Evolutionary conservation across 352 stramenopile species (phyloP), one percentile per base, ranked within the genome.

Genomic region (Aphanomyces euteiches): DNA sequence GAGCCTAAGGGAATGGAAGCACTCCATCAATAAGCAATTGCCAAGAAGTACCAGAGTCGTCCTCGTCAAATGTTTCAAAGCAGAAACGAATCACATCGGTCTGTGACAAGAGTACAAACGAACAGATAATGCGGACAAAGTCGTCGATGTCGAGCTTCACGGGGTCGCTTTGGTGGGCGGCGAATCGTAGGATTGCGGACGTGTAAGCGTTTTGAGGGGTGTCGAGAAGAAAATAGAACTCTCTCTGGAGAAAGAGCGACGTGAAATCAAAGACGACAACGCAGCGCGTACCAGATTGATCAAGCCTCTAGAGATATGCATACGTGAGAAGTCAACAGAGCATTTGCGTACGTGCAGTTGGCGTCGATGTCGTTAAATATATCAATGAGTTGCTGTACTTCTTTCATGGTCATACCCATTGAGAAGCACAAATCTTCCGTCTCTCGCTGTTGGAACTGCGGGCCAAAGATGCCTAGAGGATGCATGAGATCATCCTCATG

Each of bases 21-120:
- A 63, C 36, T 13, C 19, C 21, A 67, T 7, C 36, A 64, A 64
- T 41, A 7, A 15, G 7, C 21, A 4, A 34, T 36, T 7, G 7
- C 6, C 7, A 8, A 7, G 12, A 40, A 45, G 8, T 50, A 70
- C 64, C 64, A 17, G 64, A 70, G 34, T 70, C 64, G 38, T 70
- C 64, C 47, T 70, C 64, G 54, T 70, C 64, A 61, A 70, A 70
- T 39, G 45, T 61, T 19, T 70, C 64, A 61, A 70, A 70, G 64
- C 64, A 70, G 10, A 70, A 70, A n/a, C 40, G 56, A 17, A 60
- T 41, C 5, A 70, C 47, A 17, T 70, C 64, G 17, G n/a, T 61
- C 39, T 53, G 64, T 10, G 15, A 3, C 64, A 70, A 60, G 54
- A 53, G 64, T n/a, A 53, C 64, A 70, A 70, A 70, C 13, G 56